Base-by-base conservation (phyloP, 495 filamentous ascomycete genomes). In the Chaetomium fimeti region DNA sequence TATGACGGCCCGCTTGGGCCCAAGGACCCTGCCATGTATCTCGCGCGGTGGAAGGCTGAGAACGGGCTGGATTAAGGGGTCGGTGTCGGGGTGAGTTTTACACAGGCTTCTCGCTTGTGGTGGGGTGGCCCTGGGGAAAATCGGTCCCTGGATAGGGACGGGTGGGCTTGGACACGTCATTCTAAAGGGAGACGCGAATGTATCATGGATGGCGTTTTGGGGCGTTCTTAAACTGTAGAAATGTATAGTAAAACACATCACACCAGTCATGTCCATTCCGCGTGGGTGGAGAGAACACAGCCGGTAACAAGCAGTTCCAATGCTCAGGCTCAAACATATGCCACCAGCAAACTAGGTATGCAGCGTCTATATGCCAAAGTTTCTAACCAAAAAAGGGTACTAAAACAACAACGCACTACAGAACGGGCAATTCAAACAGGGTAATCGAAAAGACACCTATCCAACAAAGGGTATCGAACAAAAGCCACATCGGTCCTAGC, bases 1-100 rank as follows among this genome's bases (percentile, higher is more conserved):
- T 86, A 84, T 69, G 72, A 77, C 12, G 3, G 77, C 71, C 24
- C 65, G 15, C 54, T 78, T 64, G 84, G 85, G 6, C 82, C 83
- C 5, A 71, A 85, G 60, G 85, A 82, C 67, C 87, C 87, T 12
- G 72, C 78, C 67, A 60, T 75, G 42, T 92, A 90, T 74, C 73
- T 91, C 51, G 68, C 81, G 55, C 73, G 78, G 66, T 92, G 89
- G 89, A 91, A 92, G 80, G 67, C 66, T 1, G 85, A 88, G 74
- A 90, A 90, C 71, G 88, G 86, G 0, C 71, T 82, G 28, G 84
- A 85, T 68, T 90, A 79, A 83, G 64, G 15, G 24, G 29, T 9
- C 32, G 22, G 25, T 29, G 22, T 43, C 2, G 32, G 2, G 24
- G 22, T 15, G 20, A 22, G 25, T 55, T 20, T n/a, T 9, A 5